phyloP scores from a whole-genome alignment of 305 asterid species.

The Solanum hybrid region DNA sequence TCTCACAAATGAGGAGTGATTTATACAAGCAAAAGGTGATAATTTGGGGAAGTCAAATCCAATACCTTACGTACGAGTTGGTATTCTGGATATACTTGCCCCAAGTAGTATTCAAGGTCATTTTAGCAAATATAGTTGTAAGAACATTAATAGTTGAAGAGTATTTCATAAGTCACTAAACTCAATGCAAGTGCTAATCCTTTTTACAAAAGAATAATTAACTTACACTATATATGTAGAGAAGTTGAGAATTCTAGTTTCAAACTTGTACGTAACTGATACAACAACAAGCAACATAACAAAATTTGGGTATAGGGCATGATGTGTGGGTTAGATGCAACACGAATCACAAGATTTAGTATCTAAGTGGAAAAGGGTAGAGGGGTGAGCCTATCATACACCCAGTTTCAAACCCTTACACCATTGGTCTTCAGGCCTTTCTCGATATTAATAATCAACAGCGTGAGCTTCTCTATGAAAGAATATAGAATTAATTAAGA shows the following conservation, averaged over 20 bases:
- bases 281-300: background rate
- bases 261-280: background rate
- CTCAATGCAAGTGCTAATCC: background rate
- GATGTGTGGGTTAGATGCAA: background rate
- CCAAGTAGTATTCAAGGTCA: background rate
- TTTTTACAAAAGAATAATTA: background rate
- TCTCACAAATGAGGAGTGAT: too few relatives aligned
- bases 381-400: background rate
- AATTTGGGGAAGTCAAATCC: background rate
- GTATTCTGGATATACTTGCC: background rate
- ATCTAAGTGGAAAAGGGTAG: background rate
- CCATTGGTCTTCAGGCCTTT: background rate
- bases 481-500: background rate
- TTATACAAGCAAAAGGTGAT: background rate
- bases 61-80: background rate
- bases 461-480: background rate
- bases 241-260: background rate
- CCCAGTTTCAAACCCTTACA: background rate
- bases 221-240: background rate
- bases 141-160: background rate
- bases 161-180: background rate
- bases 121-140: background rate
- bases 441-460: background rate
- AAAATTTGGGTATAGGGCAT: background rate
- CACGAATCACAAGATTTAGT: background rate